phyloP scores from a whole-genome alignment of 73 alveolate species.

The Paramecium bursaria region DNA sequence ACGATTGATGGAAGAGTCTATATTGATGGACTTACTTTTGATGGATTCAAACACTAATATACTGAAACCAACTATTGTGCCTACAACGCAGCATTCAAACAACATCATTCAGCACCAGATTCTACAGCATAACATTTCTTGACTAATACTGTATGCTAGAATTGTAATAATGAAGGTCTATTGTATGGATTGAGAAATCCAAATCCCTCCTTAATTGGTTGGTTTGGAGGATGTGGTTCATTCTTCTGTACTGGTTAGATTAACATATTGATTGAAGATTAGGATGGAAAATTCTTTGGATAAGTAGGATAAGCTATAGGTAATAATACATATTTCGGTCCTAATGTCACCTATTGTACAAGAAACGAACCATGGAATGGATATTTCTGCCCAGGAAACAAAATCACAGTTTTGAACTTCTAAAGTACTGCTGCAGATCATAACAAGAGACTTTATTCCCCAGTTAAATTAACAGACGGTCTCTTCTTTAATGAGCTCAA shows the following conservation, averaged over 20 bases:
- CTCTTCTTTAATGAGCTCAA: constrained; percentile 41
- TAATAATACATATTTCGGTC: constrained; percentile 58
- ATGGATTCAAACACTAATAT: constrained; percentile 4
- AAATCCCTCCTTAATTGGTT: constrained; percentile 60
- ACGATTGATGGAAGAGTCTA: constrained; percentile 43
- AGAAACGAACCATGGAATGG: constrained; percentile 52
- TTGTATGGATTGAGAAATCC: constrained; percentile 52
- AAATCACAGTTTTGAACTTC: constrained; percentile 34
- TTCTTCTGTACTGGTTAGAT: constrained; percentile 61
- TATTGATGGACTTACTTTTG: constrained; percentile 36
- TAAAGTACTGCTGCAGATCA: constrained; percentile 67
- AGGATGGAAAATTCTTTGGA: constrained; percentile 57
- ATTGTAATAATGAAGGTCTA: constrained; percentile 52
- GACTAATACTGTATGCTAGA: constrained; percentile 38
- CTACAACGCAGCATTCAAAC: constrained; percentile 48
- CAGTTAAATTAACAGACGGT: constrained; percentile 16
- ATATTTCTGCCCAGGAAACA: constrained; percentile 35
- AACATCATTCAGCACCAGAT: constrained; percentile 51
- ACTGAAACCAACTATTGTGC: constrained; percentile 20
- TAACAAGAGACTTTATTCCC: constrained; percentile 50
- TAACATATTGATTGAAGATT: constrained; percentile 63
- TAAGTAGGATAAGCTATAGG: constrained; percentile 39
- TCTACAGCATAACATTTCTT: constrained; percentile 52
- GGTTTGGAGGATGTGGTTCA: constrained; percentile 70
- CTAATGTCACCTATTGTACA: constrained; percentile 14